Conservation (phyloP, 495 filamentous ascomycete species). For the Barbatosphaeria neglecta region DNA sequence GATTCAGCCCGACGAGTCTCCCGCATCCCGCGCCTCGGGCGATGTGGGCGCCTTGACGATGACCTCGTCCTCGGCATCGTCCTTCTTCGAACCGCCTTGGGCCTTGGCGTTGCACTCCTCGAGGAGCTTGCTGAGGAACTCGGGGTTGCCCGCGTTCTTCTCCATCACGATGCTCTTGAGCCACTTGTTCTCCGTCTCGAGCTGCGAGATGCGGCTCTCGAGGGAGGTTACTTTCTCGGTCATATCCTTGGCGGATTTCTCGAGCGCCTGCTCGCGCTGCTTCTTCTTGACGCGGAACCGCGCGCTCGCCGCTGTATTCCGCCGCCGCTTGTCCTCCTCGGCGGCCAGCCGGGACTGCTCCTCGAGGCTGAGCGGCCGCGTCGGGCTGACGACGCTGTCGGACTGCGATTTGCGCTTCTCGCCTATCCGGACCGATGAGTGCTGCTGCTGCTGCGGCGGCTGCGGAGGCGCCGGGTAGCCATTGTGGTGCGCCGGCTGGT, state of each 20-base stretch:
- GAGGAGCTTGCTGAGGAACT: slow-evolving; percentile 31
- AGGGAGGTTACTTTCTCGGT: slow-evolving; percentile 68
- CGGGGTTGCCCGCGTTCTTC: slow-evolving; percentile 59
- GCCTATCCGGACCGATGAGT: slow-evolving; percentile 25
- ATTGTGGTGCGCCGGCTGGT: slow-evolving; percentile 26
- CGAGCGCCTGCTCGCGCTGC: slow-evolving; percentile 88
- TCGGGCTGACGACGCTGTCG: slow-evolving; percentile 21
- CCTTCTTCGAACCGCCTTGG: slow-evolving; percentile 1
- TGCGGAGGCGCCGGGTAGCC: slow-evolving; percentile 29
- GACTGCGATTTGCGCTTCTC: slow-evolving; percentile 43
- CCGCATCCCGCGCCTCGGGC: slow-evolving; percentile 1
- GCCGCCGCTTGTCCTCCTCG: slow-evolving; percentile 93
- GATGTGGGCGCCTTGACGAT: neutral
- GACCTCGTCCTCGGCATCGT: slow-evolving; percentile 1
- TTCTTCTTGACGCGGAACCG: slow-evolving; percentile 99
- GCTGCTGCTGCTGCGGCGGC: too few species aligned
- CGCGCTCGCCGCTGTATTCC: slow-evolving; percentile 89
- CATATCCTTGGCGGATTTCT: slow-evolving; percentile 83
- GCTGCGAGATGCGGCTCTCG: slow-evolving; percentile 69
- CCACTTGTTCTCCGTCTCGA: slow-evolving; percentile 97
- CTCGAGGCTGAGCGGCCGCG: slow-evolving; percentile 41
- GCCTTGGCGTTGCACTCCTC: slow-evolving; percentile 24
- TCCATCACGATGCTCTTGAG: slow-evolving; percentile 86
- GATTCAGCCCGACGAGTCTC: neutral
- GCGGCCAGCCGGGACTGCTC: slow-evolving; percentile 66